Evolutionary conservation across 2,329 filamentous ascomycete genomes (phyloP).

Genomic region (Kalmusia sp.): DNA sequence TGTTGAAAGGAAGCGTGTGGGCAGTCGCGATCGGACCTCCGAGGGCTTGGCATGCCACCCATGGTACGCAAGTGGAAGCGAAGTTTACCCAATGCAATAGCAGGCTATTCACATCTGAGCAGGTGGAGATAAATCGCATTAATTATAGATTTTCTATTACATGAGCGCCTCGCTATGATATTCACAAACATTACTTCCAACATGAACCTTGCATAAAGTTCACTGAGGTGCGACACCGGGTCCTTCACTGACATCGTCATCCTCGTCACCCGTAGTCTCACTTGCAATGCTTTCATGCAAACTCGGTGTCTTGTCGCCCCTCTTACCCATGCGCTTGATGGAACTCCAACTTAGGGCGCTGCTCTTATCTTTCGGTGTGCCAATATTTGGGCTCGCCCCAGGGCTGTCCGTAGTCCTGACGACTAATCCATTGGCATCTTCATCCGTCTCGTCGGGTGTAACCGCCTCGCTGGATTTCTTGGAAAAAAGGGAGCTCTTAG

Average conservation of each 20-base stretch:
- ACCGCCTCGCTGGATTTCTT: conserved; percentile 42
- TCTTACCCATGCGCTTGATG: conserved; percentile 52
- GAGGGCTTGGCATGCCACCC: conserved; percentile 8
- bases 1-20: neutral
- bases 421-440: conserved; percentile 37
- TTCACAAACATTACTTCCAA: neutral
- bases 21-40: neutral
- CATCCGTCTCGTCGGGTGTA: conserved; percentile 49
- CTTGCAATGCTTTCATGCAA: conserved; percentile 55
- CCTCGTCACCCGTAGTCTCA: conserved; percentile 48
- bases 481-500: conserved; percentile 39
- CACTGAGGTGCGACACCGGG: neutral
- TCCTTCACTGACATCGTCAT: conserved; percentile 27
- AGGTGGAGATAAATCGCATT: neutral
- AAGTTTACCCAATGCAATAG: too few relatives aligned
- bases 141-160: neutral
- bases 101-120: neutral
- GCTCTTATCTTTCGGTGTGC: conserved; percentile 45
- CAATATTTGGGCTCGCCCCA: conserved; percentile 43
- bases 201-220: neutral
- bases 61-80: too few relatives aligned
- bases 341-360: conserved; percentile 53
- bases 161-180: neutral
- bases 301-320: conserved; percentile 54
- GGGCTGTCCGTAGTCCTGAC: conserved; percentile 37